phyloP scores from a whole-genome alignment of 1,284 basidiomycete genomes.

The Lentinula novae-zelandiae region DNA sequence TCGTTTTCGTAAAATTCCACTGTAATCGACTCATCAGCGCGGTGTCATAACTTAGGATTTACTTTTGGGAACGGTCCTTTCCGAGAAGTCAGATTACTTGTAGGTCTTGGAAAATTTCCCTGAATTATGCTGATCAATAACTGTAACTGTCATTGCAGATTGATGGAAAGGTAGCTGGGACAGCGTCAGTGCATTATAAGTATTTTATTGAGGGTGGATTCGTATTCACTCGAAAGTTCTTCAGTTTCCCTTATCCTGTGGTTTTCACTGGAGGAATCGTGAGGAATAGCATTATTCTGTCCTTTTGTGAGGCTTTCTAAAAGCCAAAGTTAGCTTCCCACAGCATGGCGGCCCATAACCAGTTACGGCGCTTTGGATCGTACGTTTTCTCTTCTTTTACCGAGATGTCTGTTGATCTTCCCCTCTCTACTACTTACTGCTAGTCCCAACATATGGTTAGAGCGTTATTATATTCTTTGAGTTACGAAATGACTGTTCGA shows the following conservation, averaged over 20 bases:
- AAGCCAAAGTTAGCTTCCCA: background rate
- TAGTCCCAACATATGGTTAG: constrained; percentile 46
- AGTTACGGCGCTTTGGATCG: constrained; percentile 6
- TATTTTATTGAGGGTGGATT: constrained; percentile 63
- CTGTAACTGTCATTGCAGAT: constrained; percentile 27
- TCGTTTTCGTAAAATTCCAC: background rate
- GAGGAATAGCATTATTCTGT: constrained; percentile 60
- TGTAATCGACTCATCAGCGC: background rate
- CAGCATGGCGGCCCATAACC: constrained; percentile 12
- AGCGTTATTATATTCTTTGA: background rate
- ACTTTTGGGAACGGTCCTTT: constrained; percentile 50
- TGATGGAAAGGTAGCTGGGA: constrained; percentile 71
- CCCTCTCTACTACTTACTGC: constrained; percentile 36
- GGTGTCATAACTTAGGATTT: constrained; percentile 25
- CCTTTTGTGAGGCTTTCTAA: background rate
- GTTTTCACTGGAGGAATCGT: constrained; percentile 40
- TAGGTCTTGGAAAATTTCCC: background rate
- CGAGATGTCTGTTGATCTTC: constrained; percentile 41
- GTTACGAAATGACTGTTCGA: constrained; percentile 35
- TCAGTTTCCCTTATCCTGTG: constrained; percentile 11
- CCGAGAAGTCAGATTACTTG: constrained; percentile 59
- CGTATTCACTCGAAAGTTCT: background rate
- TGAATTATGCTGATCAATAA: background rate
- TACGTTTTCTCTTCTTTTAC: background rate
- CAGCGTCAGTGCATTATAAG: constrained; percentile 63